phyloP scores from a whole-genome alignment of 352 stramenopile genomes.

The Phytophthora brassicae region DNA sequence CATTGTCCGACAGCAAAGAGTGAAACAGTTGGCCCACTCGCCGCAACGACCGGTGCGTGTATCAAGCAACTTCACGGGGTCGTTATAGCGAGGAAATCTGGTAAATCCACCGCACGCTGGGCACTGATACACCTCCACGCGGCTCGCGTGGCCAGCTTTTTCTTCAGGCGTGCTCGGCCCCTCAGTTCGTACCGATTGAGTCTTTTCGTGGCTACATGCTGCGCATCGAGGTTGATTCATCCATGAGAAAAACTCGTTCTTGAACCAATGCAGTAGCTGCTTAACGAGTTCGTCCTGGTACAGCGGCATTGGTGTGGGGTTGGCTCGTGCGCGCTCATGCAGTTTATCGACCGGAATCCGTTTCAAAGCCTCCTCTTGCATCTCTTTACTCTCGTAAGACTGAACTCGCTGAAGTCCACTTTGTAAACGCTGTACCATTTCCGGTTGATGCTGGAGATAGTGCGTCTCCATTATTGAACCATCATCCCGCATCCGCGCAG shows the following conservation, averaged over 20 bases:
- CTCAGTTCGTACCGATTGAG: conserved; percentile 43
- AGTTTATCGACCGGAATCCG: conserved; percentile 68
- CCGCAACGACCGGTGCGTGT: conserved; percentile 87
- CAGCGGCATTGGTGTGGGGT: conserved; percentile 43
- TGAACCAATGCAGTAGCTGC: conserved; percentile 89
- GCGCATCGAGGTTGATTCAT: conserved; percentile 81
- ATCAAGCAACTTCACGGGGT: conserved; percentile 86
- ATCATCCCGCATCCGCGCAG: conserved; percentile 30
- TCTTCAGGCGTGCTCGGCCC: conserved; percentile 60
- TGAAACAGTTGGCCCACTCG: conserved; percentile 95
- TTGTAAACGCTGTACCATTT: conserved; percentile 49
- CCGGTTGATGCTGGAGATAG: conserved; percentile 51
- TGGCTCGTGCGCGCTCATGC: conserved; percentile 60
- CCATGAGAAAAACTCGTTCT: conserved; percentile 90
- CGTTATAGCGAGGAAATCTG: conserved; percentile 91
- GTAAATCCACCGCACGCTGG: conserved; percentile 48
- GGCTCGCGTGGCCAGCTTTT: conserved; percentile 52
- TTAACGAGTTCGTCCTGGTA: conserved; percentile 75
- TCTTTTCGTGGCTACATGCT: conserved; percentile 55
- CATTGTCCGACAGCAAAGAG: conserved; percentile 86
- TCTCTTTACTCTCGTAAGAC: conserved; percentile 63
- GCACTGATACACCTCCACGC: conserved; percentile 90
- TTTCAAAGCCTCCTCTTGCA: conserved; percentile 69
- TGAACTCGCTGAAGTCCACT: conserved; percentile 52
- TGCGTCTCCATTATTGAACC: conserved; percentile 33